Evolutionary conservation across 116 monocot genomes (phyloP), one percentile per base, ranked within the genome.

Genomic region (Phalaenopsis hybrid): DNA sequence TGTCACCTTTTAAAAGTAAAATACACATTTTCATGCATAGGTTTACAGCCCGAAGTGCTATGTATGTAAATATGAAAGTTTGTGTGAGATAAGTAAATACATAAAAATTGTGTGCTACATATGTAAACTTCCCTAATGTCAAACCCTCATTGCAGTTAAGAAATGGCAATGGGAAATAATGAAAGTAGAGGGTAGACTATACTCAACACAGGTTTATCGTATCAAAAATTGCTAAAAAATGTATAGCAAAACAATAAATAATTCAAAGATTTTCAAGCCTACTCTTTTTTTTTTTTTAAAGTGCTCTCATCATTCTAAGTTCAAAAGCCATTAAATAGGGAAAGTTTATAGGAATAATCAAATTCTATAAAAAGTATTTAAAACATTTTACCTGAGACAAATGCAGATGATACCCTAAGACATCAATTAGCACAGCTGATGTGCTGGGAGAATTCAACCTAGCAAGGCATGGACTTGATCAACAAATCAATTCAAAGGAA

Each of bases 371-470:
- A 72, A 72, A 75, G 46, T 46, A 37, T 8, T 75, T 6, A 75
- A 31, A 43, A 44, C 7, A 18, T 9, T 63, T 82, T 81, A 92
- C 94, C 94, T 96, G 96, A 65, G 96, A 89, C 68, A 96, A 81
- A 34, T 91, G 90, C 63, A 96, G 86, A 15, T 74, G 86, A 81
- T 96, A 92, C 34, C 96, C 94, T 46, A 96, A 83, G 82, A 89
- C 78, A 21, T 96, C 94, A 79, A 96, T 78, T 57, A 55, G 79
- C 76, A 94, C 82, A 74, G 87, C 86, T 1, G 92, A 94, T 57
- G 96, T 92, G 84, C 87, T 84, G 21, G 92, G 90, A 73, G 91
- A 94, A 88, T 96, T 96, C 81, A 94, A 94, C 84, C 96, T 94
- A 50, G 33, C 58, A 80, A 50, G 43, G 43, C 50, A 81, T 81